Evolutionary conservation across 441 rosid genomes (phyloP).

Genomic region (Cnidoscolus chayamansa): DNA sequence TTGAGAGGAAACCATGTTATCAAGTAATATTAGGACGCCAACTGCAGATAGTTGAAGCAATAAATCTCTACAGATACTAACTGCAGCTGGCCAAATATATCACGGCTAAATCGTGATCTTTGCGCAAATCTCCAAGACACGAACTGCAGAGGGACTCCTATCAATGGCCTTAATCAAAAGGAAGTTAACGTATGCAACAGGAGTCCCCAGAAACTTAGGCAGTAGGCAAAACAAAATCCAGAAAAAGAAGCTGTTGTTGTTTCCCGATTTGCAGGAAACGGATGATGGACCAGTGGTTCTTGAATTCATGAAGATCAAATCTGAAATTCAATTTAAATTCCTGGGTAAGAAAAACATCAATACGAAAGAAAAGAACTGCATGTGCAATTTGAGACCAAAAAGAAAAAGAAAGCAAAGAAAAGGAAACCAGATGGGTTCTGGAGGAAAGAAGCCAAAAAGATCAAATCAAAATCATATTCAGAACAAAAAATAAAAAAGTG

Average conservation of each 20-base stretch:
- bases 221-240: slow-evolving; percentile 69
- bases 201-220: slow-evolving; percentile 60
- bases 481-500: background rate
- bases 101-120: slow-evolving; percentile 28
- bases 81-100: slow-evolving; percentile 30
- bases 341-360: slow-evolving; percentile 1
- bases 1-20: slow-evolving; percentile 71
- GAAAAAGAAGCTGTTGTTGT: slow-evolving; percentile 69
- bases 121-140: slow-evolving; percentile 16
- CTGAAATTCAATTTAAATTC: slow-evolving; percentile 37
- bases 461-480: background rate
- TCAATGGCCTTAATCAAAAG: slow-evolving; percentile 50
- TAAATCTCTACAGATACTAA: slow-evolving; percentile 9
- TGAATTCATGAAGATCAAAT: slow-evolving; percentile 84
- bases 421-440: too few species aligned
- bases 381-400: too few species aligned
- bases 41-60: slow-evolving; percentile 24
- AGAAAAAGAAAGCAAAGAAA: too few species aligned
- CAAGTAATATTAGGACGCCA: slow-evolving; percentile 22
- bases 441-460: background rate
- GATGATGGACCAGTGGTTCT: slow-evolving; percentile 50
- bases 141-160: slow-evolving; percentile 40
- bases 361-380: background rate
- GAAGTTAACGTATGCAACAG: slow-evolving; percentile 45
- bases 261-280: slow-evolving; percentile 96